Base-by-base conservation (phyloP, 1,284 basidiomycete species). In the Rhodotorula sp. region DNA sequence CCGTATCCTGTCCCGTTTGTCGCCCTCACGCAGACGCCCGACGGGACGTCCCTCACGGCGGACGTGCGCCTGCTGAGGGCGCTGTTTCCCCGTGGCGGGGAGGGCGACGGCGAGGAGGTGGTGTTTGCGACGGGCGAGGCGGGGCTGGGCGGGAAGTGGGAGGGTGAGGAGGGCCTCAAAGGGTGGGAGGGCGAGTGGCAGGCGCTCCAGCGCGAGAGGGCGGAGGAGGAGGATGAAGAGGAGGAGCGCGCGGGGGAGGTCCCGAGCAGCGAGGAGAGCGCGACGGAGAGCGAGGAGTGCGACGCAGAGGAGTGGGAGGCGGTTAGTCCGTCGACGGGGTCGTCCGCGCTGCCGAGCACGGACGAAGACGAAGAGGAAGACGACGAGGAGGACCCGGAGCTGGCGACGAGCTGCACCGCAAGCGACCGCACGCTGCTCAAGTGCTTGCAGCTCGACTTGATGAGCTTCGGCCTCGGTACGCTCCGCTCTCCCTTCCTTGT, bases 361-460 rank as follows among this genome's bases (percentile, higher is more conserved):
- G 27, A 55, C 22, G 57, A 63, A 27, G 53, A 51, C 46, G 65
- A 64, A 8, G 64, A 71, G 29, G 55, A 68, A 9, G 64, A 56
- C 22, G 57, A 8, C 27, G 57, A 27, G 19, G 32, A 44, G 62
- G 19, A 58, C n/a, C 15, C 50, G n/a, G 50, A 25, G 5, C 9
- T 3, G 19, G 46, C 46, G 46, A 48, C 27, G 50, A 15, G 27
- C 7, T n/a, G n/a, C 50, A 51, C 50, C 27, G 53, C 39, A 66
- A 57, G 71, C 22, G 73, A 69, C 5, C 61, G 76, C n/a, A 58
- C 65, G 25, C 60, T 78, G 19, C 68, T 76, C 61, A 78, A 78
- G 57, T 76, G 76, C 59, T 37, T 78, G 27, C 74, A 77, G 61
- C 60, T 78, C 3, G 72, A 77, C 50, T 51, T 78, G 17, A 60